Percentiles rank a stretch among this genome's conserved stretches.
Conservation (phyloP, 2,329 filamentous ascomycete genomes). For the Aspergillus brasiliensis region DNA sequence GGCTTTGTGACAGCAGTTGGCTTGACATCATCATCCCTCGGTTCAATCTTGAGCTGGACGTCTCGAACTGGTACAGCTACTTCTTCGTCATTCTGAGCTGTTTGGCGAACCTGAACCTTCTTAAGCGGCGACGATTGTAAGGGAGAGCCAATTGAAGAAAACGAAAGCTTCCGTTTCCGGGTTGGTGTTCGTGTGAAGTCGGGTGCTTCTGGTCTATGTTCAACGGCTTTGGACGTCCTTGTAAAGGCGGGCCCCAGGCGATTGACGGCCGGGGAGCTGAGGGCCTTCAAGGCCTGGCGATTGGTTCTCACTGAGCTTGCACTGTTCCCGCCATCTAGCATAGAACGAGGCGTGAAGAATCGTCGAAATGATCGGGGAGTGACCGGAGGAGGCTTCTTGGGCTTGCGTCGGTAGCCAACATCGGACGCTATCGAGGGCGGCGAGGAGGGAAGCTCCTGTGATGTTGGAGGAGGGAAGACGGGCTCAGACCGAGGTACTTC, state of each 20-base stretch:
- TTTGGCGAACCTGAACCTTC: slow-evolving; percentile 40
- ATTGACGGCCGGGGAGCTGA: slow-evolving; percentile 47
- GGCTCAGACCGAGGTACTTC: slow-evolving; percentile 40
- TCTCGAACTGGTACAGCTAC: slow-evolving; percentile 31
- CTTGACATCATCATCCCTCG: slow-evolving; percentile 19
- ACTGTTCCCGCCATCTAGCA: slow-evolving; percentile 38
- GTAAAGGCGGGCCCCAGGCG: slow-evolving; percentile 46
- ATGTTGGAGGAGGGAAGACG: slow-evolving; percentile 33
- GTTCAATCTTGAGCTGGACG: slow-evolving; percentile 24
- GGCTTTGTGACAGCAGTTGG: slow-evolving; percentile 24
- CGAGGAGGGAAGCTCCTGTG: slow-evolving; percentile 43
- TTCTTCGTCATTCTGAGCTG: slow-evolving; percentile 34
- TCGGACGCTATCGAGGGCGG: slow-evolving; percentile 46
- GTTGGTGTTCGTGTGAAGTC: slow-evolving; percentile 43
- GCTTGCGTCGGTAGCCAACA: slow-evolving; percentile 39
- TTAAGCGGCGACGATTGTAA: slow-evolving; percentile 53
- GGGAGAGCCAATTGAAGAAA: slow-evolving; percentile 49
- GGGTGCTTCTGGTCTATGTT: slow-evolving; percentile 30
- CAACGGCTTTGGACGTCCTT: slow-evolving; percentile 36
- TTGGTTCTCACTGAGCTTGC: slow-evolving; percentile 41
- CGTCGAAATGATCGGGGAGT: slow-evolving; percentile 54
- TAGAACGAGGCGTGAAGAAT: slow-evolving; percentile 54
- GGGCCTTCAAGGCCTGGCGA: slow-evolving; percentile 48
- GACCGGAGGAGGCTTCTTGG: slow-evolving; percentile 50
- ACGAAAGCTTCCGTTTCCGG: slow-evolving; percentile 50